Evolutionary conservation across 2,329 filamentous ascomycete species (phyloP).

Genomic region (Stagonosporopsis tanaceti): DNA sequence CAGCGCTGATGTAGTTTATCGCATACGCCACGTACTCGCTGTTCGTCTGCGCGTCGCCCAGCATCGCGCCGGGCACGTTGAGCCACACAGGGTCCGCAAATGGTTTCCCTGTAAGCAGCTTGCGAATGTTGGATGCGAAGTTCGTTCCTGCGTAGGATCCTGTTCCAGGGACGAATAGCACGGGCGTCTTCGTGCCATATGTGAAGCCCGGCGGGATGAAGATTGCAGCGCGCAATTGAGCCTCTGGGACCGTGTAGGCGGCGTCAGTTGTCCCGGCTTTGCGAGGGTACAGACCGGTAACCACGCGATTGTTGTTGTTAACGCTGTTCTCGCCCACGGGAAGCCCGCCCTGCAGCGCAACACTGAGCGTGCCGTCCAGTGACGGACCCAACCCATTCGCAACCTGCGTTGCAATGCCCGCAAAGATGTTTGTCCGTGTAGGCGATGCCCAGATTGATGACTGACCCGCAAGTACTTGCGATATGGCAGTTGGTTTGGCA

Average conservation of each 20-base stretch:
- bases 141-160: constrained; percentile 57
- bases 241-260: constrained; percentile 58
- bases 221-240: constrained; percentile 59
- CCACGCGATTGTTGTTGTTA: constrained; percentile 32
- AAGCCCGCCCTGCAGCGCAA: constrained; percentile 21
- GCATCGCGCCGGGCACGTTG: constrained; percentile 60
- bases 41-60: constrained; percentile 60
- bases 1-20: constrained; percentile 62
- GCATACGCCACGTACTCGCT: constrained; percentile 66
- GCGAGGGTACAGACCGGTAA: constrained; percentile 47
- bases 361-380: constrained; percentile 27
- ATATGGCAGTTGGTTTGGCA: constrained; percentile 27
- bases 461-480: constrained; percentile 18
- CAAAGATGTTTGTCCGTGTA: constrained; percentile 27
- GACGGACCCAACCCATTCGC: constrained; percentile 27
- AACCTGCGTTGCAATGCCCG: constrained; percentile 32
- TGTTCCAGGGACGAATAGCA: constrained; percentile 64
- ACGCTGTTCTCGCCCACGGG: constrained; percentile 33
- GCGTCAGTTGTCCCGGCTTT: constrained; percentile 54
- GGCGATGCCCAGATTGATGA: constrained; percentile 29
- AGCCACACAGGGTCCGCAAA: constrained; percentile 58
- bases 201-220: constrained; percentile 60
- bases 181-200: constrained; percentile 54
- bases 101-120: constrained; percentile 50
- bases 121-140: constrained; percentile 59